Evolutionary conservation across 2,329 filamentous ascomycete genomes (phyloP).

Genomic region (Chrysoporthe puriensis): DNA sequence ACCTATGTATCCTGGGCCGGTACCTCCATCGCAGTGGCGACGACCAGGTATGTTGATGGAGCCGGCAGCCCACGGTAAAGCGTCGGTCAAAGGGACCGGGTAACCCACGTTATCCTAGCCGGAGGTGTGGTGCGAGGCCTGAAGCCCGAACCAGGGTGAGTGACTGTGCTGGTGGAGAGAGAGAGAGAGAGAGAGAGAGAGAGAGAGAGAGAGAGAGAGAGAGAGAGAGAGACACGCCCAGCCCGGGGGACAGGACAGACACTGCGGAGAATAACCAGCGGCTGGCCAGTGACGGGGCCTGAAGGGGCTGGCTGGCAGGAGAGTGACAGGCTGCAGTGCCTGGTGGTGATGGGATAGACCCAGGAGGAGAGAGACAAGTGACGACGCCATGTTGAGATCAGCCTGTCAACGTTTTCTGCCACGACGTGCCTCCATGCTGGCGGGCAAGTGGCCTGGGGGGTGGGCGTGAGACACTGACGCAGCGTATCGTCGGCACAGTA

Average conservation of each 20-base stretch:
- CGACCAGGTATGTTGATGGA: background rate
- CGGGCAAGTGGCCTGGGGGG: conserved; percentile 1
- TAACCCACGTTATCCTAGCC: conserved; percentile 11
- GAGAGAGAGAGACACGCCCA: no score
- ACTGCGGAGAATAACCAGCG: background rate
- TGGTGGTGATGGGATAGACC: conserved; percentile 7
- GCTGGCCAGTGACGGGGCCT: conserved; percentile 11
- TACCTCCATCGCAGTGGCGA: background rate
- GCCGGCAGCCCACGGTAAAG: background rate
- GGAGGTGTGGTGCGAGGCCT: conserved; percentile 18
- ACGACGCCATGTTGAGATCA: conserved; percentile 12
- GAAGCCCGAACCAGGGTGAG: conserved; percentile 9
- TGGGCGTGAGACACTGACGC: conserved; percentile 20
- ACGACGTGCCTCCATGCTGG: conserved; percentile 11
- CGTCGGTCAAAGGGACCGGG: background rate
- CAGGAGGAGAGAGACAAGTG: conserved; percentile 22
- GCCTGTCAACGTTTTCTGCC: conserved; percentile 10
- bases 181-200: background rate
- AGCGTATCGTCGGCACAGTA: conserved; percentile 8
- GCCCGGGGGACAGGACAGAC: no score
- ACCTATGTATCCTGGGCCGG: conserved; percentile 6
- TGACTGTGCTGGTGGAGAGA: background rate
- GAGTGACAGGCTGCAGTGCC: background rate
- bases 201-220: background rate
- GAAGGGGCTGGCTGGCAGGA: conserved; percentile 8